These are phyloP conservation scores for Amoebophrya sp. DNA, from an alignment of 169 alveolate species.

Conservation along the genomic window DNA sequence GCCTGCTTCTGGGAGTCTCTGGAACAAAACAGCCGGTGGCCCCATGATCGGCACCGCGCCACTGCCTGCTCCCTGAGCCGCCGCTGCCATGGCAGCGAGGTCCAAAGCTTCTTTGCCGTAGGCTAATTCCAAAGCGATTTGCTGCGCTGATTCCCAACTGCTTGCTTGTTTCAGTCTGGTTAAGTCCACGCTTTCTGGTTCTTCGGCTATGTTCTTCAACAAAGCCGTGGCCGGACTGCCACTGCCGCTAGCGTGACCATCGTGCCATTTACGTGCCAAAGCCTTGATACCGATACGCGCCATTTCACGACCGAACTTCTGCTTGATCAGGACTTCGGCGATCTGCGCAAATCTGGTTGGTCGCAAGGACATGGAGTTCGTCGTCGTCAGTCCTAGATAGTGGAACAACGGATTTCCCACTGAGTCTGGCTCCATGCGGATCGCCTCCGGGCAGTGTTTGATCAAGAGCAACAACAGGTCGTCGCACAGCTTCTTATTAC, in stretches of 20 bases:
- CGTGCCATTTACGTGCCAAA: neutral
- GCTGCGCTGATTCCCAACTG: conserved; percentile 1
- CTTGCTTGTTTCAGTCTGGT: neutral
- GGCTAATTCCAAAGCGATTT: neutral
- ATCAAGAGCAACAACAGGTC: neutral
- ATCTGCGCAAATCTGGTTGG: neutral
- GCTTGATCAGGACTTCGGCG: neutral
- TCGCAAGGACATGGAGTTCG: neutral
- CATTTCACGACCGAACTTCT: neutral
- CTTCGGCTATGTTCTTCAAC: neutral
- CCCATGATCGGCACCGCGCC: no score
- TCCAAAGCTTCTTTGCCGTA: no score
- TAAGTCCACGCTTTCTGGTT: neutral
- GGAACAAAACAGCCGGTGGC: no score
- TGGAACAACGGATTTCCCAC: neutral
- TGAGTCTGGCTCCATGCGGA: neutral
- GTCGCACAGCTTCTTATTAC: conserved; percentile 10
- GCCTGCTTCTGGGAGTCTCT: no score
- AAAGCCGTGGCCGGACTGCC: neutral
- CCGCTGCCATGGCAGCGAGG: neutral
- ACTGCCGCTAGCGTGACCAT: no score
- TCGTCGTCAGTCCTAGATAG: neutral
- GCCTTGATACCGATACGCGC: neutral
- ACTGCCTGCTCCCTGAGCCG: no score
- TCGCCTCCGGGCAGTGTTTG: conserved; percentile 21